These are phyloP conservation scores for Boletus subparvulus DNA, from an alignment of 768 basidiomycete species.

Conservation along the genomic window DNA sequence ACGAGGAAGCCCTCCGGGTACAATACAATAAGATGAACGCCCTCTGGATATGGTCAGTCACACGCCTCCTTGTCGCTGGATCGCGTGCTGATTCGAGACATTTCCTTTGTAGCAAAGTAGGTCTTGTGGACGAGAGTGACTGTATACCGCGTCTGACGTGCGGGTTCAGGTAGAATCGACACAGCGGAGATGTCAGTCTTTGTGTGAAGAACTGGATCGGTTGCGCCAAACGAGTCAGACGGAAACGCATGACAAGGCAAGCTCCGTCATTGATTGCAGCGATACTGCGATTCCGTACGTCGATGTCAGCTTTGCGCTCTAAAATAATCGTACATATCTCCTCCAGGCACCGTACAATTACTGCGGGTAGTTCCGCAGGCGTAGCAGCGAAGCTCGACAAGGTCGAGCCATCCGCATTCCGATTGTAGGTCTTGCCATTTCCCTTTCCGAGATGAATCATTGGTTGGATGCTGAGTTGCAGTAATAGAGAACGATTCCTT, in stretches of 20 bases:
- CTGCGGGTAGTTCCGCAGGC: too few relatives aligned
- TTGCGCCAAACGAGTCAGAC: background rate
- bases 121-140: background rate
- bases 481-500: background rate
- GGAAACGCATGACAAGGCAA: background rate
- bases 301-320: background rate
- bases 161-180: background rate
- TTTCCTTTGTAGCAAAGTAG: background rate
- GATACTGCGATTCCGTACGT: background rate
- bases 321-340: background rate
- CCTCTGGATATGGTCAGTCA: slow-evolving; percentile 3
- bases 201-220: background rate
- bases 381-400: too few relatives aligned
- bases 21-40: background rate
- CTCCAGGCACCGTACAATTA: background rate
- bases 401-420: background rate
- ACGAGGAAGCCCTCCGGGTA: background rate
- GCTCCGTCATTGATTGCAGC: background rate
- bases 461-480: background rate
- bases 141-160: background rate
- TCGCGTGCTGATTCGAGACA: background rate
- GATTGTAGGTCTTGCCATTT: background rate
- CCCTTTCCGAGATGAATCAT: background rate
- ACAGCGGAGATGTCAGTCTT: background rate
- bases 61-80: background rate